Evolutionary conservation across 1,139 yeast genomes (phyloP), one percentile per base, ranked within the genome.

Genomic region (Meyerozyma athensensis): DNA sequence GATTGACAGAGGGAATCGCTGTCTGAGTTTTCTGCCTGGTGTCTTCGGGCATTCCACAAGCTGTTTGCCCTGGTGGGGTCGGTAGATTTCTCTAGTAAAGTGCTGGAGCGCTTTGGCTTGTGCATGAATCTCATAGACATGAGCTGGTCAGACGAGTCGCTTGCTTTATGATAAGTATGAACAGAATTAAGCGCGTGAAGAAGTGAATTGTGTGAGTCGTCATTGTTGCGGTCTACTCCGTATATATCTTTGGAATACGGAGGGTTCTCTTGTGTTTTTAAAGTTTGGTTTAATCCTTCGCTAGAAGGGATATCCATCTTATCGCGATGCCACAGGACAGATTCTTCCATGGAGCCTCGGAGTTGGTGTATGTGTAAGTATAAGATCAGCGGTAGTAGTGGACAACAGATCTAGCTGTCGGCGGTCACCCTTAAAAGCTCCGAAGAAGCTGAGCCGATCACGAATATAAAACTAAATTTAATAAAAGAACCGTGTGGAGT

Each of bases 91-190:
- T 55, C 55, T 34, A 65, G 54, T 41, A 61, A 56, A 36, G 56
- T 61, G 18, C 46, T 47, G 14, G 72, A 53, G 33, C 75, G 49
- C 28, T 65, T 52, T 6, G 75, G 75, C 45, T 63, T 67, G 45
- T 67, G 73, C 44, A 69, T 62, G 45, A 65, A 63, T 38, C 59
- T 56, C 52, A 69, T 56, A 5, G 71, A 65, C 30, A 67, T 42
- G 13, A 49, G 47, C 18, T 32, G 36, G 12, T 38, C 41, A 19
- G 26, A 28, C 8, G 32, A 28, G 12, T 20, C 34, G 19, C 19
- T n/a, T 7, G 18, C 9, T 8, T 19, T 3, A n/a, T 32, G 26
- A 14, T 20, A 21, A 12, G 34, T 32, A 14, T 21, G 19, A n/a
- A 26, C 12, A 20, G 10, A 3, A 16, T 16, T 12, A 5, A 28